Evolutionary conservation across 2,329 filamentous ascomycete species (phyloP).

Genomic region (Sporothrix inflata): DNA sequence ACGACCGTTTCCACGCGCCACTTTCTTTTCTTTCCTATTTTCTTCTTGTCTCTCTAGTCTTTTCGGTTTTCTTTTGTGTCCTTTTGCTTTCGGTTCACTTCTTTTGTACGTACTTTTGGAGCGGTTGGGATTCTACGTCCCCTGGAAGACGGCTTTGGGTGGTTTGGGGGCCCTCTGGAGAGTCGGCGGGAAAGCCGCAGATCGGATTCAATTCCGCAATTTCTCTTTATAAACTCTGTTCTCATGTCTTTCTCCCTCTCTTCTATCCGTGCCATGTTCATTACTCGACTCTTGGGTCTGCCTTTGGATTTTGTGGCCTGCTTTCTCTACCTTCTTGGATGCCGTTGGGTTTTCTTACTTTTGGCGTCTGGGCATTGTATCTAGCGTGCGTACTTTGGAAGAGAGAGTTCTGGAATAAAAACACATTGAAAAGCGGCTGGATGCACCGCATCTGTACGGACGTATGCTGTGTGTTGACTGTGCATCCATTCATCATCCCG

Average conservation of each 20-base stretch:
- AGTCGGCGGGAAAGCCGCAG: constrained; percentile 13
- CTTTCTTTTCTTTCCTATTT: constrained; percentile 10
- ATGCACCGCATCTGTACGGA: neutral
- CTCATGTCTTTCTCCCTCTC: neutral
- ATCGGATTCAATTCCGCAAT: constrained; percentile 8
- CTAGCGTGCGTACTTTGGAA: neutral
- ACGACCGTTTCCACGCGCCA: constrained; percentile 14
- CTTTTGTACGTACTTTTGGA: constrained; percentile 11
- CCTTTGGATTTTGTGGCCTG: neutral
- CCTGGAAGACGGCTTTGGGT: constrained; percentile 20
- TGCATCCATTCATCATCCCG: constrained; percentile 13
- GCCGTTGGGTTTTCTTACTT: neutral
- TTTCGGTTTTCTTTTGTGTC: constrained; percentile 8
- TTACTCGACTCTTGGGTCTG: neutral
- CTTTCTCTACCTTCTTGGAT: neutral
- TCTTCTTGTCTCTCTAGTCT: neutral
- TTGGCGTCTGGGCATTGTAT: neutral
- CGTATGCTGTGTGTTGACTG: neutral
- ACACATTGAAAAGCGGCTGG: neutral
- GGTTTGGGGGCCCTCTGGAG: neutral
- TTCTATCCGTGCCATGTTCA: neutral
- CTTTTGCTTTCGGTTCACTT: constrained; percentile 20
- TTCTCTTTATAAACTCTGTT: neutral
- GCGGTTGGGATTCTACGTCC: constrained; percentile 1
- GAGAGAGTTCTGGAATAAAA: neutral